Percentiles rank a stretch among this genome's conserved stretches.
phyloP scores from a whole-genome alignment of 495 filamentous ascomycete genomes.

The Cercophora newfieldiana region DNA sequence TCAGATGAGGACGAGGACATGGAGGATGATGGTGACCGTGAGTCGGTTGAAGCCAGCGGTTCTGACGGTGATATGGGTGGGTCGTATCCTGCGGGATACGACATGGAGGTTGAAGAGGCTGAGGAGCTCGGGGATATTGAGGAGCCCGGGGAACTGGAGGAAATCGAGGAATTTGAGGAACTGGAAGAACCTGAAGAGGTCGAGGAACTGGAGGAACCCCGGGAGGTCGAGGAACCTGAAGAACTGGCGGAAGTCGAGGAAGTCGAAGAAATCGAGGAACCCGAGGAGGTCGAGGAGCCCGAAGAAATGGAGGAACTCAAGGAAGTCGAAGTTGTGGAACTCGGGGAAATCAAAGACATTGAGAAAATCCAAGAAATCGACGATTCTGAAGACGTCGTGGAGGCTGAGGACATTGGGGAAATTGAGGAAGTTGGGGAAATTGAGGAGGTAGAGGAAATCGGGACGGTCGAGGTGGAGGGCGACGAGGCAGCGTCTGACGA shows the following conservation, averaged over 20 bases:
- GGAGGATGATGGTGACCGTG: neutral
- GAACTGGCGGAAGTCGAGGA: constrained; percentile 7
- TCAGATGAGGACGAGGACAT: neutral
- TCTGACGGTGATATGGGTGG: neutral
- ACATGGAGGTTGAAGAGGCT: neutral
- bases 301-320: neutral
- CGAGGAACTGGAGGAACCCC: neutral
- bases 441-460: neutral
- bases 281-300: constrained; percentile 11
- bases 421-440: neutral
- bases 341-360: constrained; percentile 3
- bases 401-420: neutral
- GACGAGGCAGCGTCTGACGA: neutral
- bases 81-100: neutral
- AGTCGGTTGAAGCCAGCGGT: neutral
- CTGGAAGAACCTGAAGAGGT: neutral
- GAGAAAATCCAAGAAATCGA: neutral
- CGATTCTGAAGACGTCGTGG: neutral
- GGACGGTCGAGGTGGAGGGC: neutral
- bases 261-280: constrained; percentile 5
- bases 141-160: too few species aligned
- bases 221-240: constrained; percentile 9
- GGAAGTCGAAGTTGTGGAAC: constrained; percentile 7
- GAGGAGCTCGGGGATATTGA: neutral
- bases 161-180: too few species aligned